phyloP scores from a whole-genome alignment of 305 asterid genomes.

The Fraxinus ornus region DNA sequence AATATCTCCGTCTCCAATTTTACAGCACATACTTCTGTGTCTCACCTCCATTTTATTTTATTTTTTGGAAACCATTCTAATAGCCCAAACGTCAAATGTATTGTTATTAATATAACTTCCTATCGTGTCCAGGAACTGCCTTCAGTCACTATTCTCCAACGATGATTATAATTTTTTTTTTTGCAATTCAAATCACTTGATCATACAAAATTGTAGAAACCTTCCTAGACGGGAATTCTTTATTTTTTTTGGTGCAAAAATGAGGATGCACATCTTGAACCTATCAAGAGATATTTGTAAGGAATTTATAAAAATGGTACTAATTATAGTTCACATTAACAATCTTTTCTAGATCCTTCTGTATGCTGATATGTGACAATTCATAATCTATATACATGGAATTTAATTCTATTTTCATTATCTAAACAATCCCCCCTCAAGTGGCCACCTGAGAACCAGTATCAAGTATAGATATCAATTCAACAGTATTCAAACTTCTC shows the following conservation, averaged over 20 bases:
- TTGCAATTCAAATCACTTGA: neutral
- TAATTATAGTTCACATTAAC: neutral
- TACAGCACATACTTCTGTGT: neutral
- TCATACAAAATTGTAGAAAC: neutral
- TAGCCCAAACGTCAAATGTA: neutral
- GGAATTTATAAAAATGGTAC: neutral
- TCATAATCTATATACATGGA: neutral
- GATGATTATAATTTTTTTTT: neutral
- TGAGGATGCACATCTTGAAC: neutral
- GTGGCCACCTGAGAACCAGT: neutral
- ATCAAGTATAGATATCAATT: constrained; percentile 3
- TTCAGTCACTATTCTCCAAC: neutral
- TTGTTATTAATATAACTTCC: neutral
- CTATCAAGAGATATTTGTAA: neutral
- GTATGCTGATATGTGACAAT: neutral
- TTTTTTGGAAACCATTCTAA: neutral
- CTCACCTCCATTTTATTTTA: neutral
- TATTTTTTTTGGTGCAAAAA: neutral
- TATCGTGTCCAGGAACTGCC: neutral
- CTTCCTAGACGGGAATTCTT: neutral
- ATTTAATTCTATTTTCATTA: neutral
- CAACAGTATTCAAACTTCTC: constrained; percentile 5
- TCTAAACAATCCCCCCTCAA: neutral
- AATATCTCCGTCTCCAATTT: neutral
- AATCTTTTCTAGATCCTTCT: neutral